Conservation (phyloP, 495 filamentous ascomycete species). For the Staphylotrichum longicolle region DNA sequence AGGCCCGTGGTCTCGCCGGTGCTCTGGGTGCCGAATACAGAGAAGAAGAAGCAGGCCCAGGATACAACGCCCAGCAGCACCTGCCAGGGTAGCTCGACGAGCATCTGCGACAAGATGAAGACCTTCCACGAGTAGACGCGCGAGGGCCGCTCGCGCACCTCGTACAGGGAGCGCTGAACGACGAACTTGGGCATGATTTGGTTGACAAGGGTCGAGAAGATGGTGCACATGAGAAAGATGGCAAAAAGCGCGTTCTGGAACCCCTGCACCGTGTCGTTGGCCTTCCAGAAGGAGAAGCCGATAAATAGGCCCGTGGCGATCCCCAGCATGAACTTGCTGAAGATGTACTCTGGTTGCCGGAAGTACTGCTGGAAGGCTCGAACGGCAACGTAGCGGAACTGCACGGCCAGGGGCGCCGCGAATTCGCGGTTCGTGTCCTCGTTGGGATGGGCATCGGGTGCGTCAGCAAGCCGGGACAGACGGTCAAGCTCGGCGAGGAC, state of each 20-base stretch:
- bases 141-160: conserved; percentile 64
- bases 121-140: conserved; percentile 72
- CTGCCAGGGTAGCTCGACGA: conserved; percentile 73
- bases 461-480: conserved; percentile 20
- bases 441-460: no score
- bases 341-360: conserved; percentile 71
- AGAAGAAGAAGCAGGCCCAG: conserved; percentile 63
- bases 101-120: conserved; percentile 65
- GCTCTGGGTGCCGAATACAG: conserved; percentile 51
- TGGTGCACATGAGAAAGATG: conserved; percentile 69
- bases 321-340: conserved; percentile 51
- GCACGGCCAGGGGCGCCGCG: conserved; percentile 35
- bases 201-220: conserved; percentile 60
- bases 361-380: conserved; percentile 76
- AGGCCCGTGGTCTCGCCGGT: conserved; percentile 53
- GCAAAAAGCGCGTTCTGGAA: conserved; percentile 26
- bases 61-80: conserved; percentile 58
- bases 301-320: conserved; percentile 53
- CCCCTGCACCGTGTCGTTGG: conserved; percentile 59
- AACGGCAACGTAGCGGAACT: conserved; percentile 46
- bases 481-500: conserved; percentile 60
- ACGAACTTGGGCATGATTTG: conserved; percentile 70
- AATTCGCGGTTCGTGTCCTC: conserved; percentile 25
- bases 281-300: conserved; percentile 72
- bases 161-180: conserved; percentile 62